These are phyloP conservation scores for Cocos nucifera DNA, from an alignment of 176 grass and related monocot species.

Conservation along the genomic window DNA sequence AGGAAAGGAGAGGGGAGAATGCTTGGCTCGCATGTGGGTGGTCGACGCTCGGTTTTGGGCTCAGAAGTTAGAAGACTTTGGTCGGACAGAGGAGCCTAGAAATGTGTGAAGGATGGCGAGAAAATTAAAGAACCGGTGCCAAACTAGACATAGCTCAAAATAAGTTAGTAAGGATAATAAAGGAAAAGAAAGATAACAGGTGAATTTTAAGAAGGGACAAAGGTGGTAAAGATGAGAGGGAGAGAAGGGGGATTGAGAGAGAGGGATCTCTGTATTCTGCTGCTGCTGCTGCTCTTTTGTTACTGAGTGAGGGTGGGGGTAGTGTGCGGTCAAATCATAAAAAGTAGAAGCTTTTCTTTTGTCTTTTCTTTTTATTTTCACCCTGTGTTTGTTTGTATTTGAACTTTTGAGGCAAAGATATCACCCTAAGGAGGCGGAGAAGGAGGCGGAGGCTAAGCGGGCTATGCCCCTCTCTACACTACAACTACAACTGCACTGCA, in stretches of 20 bases:
- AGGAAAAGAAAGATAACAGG: no score
- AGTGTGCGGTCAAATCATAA: conserved; percentile 13
- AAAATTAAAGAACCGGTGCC: not conserved
- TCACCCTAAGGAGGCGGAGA: conserved; percentile 7
- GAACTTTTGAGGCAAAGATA: not conserved
- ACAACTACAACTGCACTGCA: conserved; percentile 8
- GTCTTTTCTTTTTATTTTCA: conserved; percentile 11
- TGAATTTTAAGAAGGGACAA: not conserved
- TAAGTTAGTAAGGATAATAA: no score
- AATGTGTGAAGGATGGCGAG: not conserved
- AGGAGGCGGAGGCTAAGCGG: not conserved
- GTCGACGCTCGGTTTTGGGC: conserved; percentile 4
- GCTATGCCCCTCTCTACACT: not conserved
- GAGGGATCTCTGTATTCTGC: not conserved
- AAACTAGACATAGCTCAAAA: no score
- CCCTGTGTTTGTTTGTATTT: not conserved
- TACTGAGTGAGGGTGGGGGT: conserved; percentile 4
- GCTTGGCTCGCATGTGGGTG: conserved; percentile 11
- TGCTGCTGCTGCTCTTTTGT: conserved; percentile 1
- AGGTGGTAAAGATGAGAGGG: conserved; percentile 2
- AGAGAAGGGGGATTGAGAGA: not conserved
- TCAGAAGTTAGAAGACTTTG: no score
- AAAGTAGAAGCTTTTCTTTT: conserved; percentile 5
- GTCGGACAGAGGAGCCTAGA: not conserved
- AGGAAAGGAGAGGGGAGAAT: conserved; percentile 4